phyloP scores from a whole-genome alignment of 352 stramenopile species.

The Globisporangium apiculatum region DNA sequence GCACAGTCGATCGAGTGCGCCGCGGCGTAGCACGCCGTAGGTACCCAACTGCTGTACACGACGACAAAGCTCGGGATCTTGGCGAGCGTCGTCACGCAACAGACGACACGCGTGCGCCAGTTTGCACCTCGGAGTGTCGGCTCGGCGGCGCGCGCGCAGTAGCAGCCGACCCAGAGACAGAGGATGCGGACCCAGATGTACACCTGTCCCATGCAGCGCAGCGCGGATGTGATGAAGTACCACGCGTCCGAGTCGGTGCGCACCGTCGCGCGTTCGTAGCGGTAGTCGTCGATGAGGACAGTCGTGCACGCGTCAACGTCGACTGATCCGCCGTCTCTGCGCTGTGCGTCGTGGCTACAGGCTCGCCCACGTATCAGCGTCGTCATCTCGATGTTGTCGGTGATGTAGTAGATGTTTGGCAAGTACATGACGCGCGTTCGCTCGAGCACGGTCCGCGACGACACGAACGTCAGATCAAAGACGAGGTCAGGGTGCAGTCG shows the following conservation, averaged over 20 bases:
- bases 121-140: constrained; percentile 2
- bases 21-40: constrained; percentile 17
- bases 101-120: neutral
- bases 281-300: constrained; percentile 38
- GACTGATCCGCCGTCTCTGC: constrained; percentile 18
- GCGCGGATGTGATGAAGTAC: constrained; percentile 14
- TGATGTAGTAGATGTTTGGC: neutral
- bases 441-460: neutral
- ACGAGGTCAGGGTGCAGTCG: constrained; percentile 18
- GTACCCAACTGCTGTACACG: constrained; percentile 31
- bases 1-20: constrained; percentile 22
- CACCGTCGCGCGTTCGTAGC: constrained; percentile 39
- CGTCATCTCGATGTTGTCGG: constrained; percentile 22
- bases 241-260: constrained; percentile 28
- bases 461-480: constrained; percentile 19
- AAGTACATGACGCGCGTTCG: constrained; percentile 2
- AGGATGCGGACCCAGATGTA: constrained; percentile 45
- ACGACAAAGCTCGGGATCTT: constrained; percentile 23
- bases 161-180: constrained; percentile 18
- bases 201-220: constrained; percentile 22
- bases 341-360: constrained; percentile 2
- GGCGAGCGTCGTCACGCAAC: constrained; percentile 9
- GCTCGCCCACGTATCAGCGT: constrained; percentile 22
- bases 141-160: constrained; percentile 13
- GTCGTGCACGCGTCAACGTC: constrained; percentile 17